phyloP scores from a whole-genome alignment of 805 yeast genomes.

The Isabelozyma rhagii region DNA sequence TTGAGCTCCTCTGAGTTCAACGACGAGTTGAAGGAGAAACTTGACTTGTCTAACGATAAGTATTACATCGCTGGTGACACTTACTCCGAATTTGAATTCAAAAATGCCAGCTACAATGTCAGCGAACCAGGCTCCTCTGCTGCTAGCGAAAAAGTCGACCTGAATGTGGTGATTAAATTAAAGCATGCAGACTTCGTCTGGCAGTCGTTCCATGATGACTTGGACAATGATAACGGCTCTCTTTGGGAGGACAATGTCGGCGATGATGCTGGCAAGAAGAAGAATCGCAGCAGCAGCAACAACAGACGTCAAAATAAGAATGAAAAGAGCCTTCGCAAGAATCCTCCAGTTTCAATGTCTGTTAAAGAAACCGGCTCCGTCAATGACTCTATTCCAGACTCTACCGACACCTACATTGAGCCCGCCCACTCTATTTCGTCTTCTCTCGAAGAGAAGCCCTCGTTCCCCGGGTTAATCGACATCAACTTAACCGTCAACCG shows the following conservation, averaged over 20 bases:
- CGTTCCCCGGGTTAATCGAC: conserved; percentile 32
- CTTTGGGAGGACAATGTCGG: conserved; percentile 24
- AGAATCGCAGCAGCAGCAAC: conserved; percentile 5
- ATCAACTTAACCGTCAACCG: conserved; percentile 26
- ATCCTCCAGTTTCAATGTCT: not conserved
- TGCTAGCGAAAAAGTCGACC: conserved; percentile 1
- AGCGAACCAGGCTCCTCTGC: not conserved
- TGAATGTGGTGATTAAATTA: conserved; percentile 10
- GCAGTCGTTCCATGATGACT: conserved; percentile 26
- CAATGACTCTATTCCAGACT: conserved; percentile 1
- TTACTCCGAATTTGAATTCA: conserved; percentile 6
- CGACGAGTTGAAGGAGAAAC: not conserved
- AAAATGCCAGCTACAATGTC: not conserved
- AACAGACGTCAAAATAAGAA: not conserved
- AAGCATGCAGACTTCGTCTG: conserved; percentile 23
- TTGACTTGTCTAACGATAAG: not conserved
- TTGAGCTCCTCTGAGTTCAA: conserved; percentile 13
- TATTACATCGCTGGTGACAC: conserved; percentile 3
- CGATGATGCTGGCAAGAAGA: conserved; percentile 9
- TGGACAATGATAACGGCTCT: conserved; percentile 7
- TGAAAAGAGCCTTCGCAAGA: not conserved
- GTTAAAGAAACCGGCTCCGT: not conserved
- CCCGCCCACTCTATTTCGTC: conserved; percentile 6
- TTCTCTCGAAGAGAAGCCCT: conserved; percentile 1
- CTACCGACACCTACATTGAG: conserved; percentile 10